Base-by-base conservation (phyloP, 768 basidiomycete species). In the Hypsizygus marmoreus region DNA sequence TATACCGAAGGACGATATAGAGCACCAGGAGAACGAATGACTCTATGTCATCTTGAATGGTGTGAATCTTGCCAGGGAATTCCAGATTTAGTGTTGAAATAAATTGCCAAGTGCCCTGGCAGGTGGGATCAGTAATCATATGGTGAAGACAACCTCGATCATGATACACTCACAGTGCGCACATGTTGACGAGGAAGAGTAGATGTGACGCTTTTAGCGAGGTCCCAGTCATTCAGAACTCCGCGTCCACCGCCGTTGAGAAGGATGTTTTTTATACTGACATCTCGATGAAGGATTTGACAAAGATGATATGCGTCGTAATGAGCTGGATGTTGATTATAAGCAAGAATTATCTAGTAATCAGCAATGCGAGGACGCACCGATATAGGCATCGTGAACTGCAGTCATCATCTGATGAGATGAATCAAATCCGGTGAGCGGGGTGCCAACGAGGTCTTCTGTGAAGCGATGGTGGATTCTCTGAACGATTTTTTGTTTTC, bases 391-490 rank as follows among this genome's bases (percentile, higher is more conserved):
- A 33, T 64, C 50, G 16, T 35, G 43, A 23, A 55, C 32, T 14
- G 35, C 53, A 13, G 40, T 26, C 20, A 60, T 22, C 13, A 61
- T 26, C 9, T 54, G 30, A 19, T 50, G 45, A n/a, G 60, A 40
- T 2, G 45, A 45, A 10, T 23, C 29, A 32, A 55, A 60, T 1
- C 26, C n/a, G 1, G 28, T 24, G 11, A 60, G 40, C 26, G 12
- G 28, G 1, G 2, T 7, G 1, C 53, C 56, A 14, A 61, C 32
- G 4, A 42, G 44, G 13, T 60, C 53, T 13, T 44, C 52, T 2
- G 52, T 13, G 10, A 63, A 55, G 1, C 56, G 62, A 22, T 53
- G 45, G 20, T 63, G 58, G 3, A 36, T 25, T 6, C 60, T 48
- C 10, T 24, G n/a, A 16, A 32, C 43, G 4, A 56, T 26, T 11